Evolutionary conservation across 345 rosid genomes (phyloP).

Genomic region (Gossypium longicalyx): DNA sequence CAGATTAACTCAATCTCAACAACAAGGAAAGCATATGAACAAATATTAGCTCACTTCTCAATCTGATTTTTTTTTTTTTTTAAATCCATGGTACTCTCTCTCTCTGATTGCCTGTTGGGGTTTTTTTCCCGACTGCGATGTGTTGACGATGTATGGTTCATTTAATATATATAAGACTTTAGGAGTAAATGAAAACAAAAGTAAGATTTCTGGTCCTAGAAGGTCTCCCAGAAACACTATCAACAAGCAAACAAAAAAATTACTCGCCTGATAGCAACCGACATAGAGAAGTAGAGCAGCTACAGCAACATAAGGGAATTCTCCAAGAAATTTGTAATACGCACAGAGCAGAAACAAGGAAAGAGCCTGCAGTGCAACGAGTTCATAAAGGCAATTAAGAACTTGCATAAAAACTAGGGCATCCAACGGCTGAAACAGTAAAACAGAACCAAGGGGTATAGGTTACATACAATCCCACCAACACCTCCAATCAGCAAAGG

Average conservation of each 20-base stretch:
- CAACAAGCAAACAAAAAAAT: constrained; percentile 9
- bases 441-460: constrained; percentile 11
- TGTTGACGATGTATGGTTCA: too few species aligned
- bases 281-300: constrained; percentile 85
- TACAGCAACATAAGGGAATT: constrained; percentile 66
- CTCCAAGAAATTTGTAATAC: constrained; percentile 72
- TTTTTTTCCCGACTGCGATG: too few species aligned
- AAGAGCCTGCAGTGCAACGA: constrained; percentile 49
- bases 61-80: neutral
- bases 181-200: neutral
- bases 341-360: constrained; percentile 81
- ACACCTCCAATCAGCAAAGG: constrained; percentile 91
- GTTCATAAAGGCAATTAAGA: constrained; percentile 15
- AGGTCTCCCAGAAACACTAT: neutral
- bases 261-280: constrained; percentile 86
- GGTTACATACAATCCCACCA: constrained; percentile 66
- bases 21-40: neutral
- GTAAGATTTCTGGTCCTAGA: neutral
- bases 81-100: too few species aligned
- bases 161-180: neutral
- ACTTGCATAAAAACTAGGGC: neutral
- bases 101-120: too few species aligned
- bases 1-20: neutral
- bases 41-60: neutral
- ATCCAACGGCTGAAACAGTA: neutral